phyloP scores from a whole-genome alignment of 768 basidiomycete genomes.

The Rickenella mellea region DNA sequence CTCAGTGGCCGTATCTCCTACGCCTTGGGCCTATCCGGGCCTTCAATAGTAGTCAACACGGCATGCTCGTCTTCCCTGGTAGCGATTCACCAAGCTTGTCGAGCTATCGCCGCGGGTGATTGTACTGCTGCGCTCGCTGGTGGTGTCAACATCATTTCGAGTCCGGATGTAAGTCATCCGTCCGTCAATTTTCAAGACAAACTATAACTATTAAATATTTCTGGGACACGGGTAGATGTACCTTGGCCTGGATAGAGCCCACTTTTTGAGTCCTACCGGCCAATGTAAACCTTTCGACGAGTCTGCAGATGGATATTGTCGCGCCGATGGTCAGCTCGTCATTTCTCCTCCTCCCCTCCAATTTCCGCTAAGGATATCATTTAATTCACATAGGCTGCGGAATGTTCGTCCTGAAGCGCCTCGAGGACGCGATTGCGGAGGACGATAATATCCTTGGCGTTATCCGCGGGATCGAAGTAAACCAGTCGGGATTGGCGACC shows the following conservation, averaged over 20 bases:
- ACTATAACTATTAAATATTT: conserved; percentile 2
- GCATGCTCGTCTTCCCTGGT: conserved; percentile 67
- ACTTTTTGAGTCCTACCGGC: conserved; percentile 58
- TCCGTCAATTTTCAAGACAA: not conserved
- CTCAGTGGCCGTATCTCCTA: conserved; percentile 66
- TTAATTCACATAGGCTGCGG: too few species aligned
- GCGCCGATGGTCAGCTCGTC: too few species aligned
- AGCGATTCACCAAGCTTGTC: conserved; percentile 60
- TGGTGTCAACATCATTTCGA: conserved; percentile 63
- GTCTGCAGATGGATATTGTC: conserved; percentile 64
- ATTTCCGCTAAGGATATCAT: too few species aligned
- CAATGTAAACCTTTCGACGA: conserved; percentile 66
- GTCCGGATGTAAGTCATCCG: conserved; percentile 53
- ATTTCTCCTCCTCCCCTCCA: too few species aligned
- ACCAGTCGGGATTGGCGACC: conserved; percentile 55
- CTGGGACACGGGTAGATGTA: conserved; percentile 40
- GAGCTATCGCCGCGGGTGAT: conserved; percentile 53
- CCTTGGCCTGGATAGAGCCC: conserved; percentile 55
- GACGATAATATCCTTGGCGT: conserved; percentile 61
- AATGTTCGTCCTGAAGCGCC: conserved; percentile 62
- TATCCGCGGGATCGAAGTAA: conserved; percentile 61
- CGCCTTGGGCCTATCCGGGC: conserved; percentile 57
- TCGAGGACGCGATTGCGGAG: conserved; percentile 54
- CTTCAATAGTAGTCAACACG: conserved; percentile 64
- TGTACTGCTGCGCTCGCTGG: conserved; percentile 64